Conservation (phyloP, 805 yeast species). For the Suhomyces faveliae region DNA sequence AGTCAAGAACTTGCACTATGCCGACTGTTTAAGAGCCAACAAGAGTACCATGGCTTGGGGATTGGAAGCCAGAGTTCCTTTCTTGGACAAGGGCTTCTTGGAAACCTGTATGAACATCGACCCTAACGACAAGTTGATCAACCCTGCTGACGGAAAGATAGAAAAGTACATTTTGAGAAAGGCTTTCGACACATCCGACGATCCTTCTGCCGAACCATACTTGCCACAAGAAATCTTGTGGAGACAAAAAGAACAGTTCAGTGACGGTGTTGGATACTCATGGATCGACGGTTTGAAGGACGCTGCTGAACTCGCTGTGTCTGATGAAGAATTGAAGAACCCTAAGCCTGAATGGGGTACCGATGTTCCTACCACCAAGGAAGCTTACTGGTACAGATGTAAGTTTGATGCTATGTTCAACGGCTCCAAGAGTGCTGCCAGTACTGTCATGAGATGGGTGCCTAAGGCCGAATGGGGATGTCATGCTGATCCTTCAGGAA, state of each 20-base stretch:
- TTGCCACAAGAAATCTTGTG: constrained; percentile 95
- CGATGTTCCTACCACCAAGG: constrained; percentile 95
- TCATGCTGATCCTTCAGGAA: constrained; percentile 97
- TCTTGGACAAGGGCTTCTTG: constrained; percentile 91
- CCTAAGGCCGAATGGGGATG: constrained; percentile 99
- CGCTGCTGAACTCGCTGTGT: constrained; percentile 78
- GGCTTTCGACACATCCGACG: constrained; percentile 93
- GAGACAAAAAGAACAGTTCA: constrained; percentile 99
- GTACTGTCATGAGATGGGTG: constrained; percentile 98
- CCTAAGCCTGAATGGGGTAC: constrained; percentile 96
- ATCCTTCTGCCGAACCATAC: constrained; percentile 75
- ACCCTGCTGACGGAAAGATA: constrained; percentile 67
- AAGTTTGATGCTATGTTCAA: constrained; percentile 89
- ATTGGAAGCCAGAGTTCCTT: constrained; percentile 98
- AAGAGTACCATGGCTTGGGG: constrained; percentile 99
- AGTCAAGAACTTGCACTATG: constrained; percentile 94
- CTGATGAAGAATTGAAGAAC: constrained; percentile 86
- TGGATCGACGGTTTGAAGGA: constrained; percentile 99
- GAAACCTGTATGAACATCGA: constrained; percentile 91
- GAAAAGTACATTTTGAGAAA: constrained; percentile 96
- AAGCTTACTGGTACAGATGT: constrained; percentile 98
- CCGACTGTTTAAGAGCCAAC: constrained; percentile 98
- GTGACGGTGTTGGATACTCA: constrained; percentile 99
- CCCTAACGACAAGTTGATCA: constrained; percentile 88
- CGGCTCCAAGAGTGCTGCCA: constrained; percentile 86